A percentile compares a stretch with the other conserved stretches of the same genome.
Evolutionary conservation across 768 basidiomycete genomes (phyloP).

Genomic region (Sistotremastrum niveocremeum): DNA sequence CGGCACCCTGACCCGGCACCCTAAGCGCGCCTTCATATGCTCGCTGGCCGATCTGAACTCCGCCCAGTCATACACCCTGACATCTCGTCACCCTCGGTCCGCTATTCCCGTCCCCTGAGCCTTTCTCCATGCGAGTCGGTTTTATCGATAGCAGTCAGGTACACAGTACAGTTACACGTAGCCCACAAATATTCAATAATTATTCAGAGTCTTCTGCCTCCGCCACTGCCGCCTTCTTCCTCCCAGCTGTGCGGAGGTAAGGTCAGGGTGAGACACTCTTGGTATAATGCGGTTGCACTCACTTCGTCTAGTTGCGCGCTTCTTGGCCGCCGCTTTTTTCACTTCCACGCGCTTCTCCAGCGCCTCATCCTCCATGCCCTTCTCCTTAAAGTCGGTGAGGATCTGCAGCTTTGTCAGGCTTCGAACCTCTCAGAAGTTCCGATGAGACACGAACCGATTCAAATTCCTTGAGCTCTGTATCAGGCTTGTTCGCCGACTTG

Average conservation of each 20-base stretch:
- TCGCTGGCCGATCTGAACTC: too few relatives aligned
- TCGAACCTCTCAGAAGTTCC: background rate
- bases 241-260: background rate
- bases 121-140: background rate
- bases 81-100: too few relatives aligned
- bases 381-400: constrained; percentile 64
- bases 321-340: constrained; percentile 72
- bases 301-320: constrained; percentile 42
- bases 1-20: too few relatives aligned
- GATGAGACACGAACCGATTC: constrained; percentile 43
- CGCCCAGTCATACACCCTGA: too few relatives aligned
- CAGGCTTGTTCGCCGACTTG: constrained; percentile 86
- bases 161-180: background rate
- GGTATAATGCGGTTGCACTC: constrained; percentile 4
- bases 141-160: background rate
- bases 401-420: constrained; percentile 34
- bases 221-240: background rate
- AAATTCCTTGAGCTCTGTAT: constrained; percentile 89
- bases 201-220: background rate
- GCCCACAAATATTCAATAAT: background rate
- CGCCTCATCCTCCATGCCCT: constrained; percentile 87
- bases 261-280: background rate
- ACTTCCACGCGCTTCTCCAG: constrained; percentile 76
- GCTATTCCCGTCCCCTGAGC: background rate
- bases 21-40: too few relatives aligned